Base-by-base conservation (phyloP, 2,329 filamentous ascomycete species). In the Colletotrichum somersetense region DNA sequence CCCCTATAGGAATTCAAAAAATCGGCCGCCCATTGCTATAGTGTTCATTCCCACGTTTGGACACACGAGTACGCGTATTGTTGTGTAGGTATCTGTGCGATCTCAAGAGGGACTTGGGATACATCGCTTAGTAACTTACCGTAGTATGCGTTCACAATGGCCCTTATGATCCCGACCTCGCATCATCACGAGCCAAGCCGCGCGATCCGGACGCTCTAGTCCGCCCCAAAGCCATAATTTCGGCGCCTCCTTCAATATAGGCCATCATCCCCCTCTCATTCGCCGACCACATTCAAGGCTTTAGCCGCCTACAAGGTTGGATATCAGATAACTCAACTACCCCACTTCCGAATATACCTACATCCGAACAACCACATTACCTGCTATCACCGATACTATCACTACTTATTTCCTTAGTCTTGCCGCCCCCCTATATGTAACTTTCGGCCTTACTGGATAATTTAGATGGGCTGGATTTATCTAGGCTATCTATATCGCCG, bases 131-230 rank as follows among this genome's bases (percentile, higher is more conserved):
- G 7, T 35, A 35, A 1, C 35, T 10, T 10, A 8, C 35, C 0
- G 35, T 35, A 35, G 35, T 35, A 35, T 10, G 35, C 35, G 11
- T 40, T 40, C 38, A 42, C 68, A 50, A 58, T 62, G 58, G 14
- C 33, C 35, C 56, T 52, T 42, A 46, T 1, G 40, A 59, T 58
- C 64, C 48, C 44, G 42, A 38, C 68, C 64, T 63, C 68, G 33
- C 68, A 68, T 59, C 65, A 62, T 66, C 33, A 68, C 50, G 52
- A 71, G 68, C 65, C 68, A 35, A 71, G 42, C 68, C 68, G 68
- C 38, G 57, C 30, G 52, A 68, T 63, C 68, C 68, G 58, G 58
- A 44, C 26, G 23, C 26, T 71, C 35, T 56, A 14, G 68, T 71
- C 63, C 65, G 68, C 44, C 58, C 65, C 58, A 46, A 56, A 62